These are phyloP conservation scores for Penicillium sp. DNA, from an alignment of 2,329 filamentous ascomycete species.

Conservation along the genomic window DNA sequence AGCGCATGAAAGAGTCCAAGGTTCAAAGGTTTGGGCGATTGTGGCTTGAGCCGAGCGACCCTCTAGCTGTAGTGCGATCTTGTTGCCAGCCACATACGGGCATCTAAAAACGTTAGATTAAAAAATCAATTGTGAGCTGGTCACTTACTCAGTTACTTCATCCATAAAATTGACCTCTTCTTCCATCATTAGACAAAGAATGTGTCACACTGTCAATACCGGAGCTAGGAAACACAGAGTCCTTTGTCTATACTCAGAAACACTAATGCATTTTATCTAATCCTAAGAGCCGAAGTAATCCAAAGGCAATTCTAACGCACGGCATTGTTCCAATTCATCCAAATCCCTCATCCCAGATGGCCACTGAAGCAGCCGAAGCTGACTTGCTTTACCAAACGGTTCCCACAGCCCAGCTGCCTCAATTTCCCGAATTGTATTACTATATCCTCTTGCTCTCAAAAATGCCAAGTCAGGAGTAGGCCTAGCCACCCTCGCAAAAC, in stretches of 20 bases:
- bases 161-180: neutral
- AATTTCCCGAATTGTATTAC: slow-evolving; percentile 13
- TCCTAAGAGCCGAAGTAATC: neutral
- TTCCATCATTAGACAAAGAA: neutral
- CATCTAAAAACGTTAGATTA: neutral
- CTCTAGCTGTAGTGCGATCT: neutral
- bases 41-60: neutral
- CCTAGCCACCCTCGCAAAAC: slow-evolving; percentile 18
- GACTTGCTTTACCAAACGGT: slow-evolving; percentile 7
- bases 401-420: slow-evolving; percentile 10
- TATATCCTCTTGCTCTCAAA: slow-evolving; percentile 19
- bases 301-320: slow-evolving; percentile 13
- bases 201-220: no score
- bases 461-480: slow-evolving; percentile 18
- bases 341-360: slow-evolving; percentile 14
- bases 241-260: neutral
- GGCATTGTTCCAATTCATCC: slow-evolving; percentile 17
- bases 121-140: neutral
- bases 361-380: slow-evolving; percentile 18
- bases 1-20: neutral
- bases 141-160: neutral
- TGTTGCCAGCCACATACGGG: neutral
- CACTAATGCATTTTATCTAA: neutral
- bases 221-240: neutral
- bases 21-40: neutral